Conservation (phyloP, 2,329 filamentous ascomycete species). For the Cercospora brassicicola region DNA sequence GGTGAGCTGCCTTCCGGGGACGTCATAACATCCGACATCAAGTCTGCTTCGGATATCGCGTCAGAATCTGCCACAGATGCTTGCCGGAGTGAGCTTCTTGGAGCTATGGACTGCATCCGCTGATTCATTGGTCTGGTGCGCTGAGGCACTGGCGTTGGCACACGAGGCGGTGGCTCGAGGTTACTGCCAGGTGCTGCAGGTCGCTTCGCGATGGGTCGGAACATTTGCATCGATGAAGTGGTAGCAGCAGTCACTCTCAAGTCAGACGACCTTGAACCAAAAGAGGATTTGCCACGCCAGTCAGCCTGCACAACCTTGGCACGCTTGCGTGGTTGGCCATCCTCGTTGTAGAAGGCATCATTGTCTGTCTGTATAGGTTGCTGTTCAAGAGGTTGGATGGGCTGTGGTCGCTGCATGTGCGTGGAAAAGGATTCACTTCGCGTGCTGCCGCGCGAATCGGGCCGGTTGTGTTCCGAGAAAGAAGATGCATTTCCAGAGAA, state of each 20-base stretch:
- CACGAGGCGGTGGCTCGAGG: slow-evolving; percentile 71
- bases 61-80: slow-evolving; percentile 36
- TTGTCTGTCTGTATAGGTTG: slow-evolving; percentile 25
- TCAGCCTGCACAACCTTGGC: slow-evolving; percentile 74
- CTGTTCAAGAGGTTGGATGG: slow-evolving; percentile 26
- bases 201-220: slow-evolving; percentile 67
- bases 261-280: slow-evolving; percentile 67
- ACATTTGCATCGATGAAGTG: slow-evolving; percentile 79
- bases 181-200: slow-evolving; percentile 54
- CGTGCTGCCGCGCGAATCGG: slow-evolving; percentile 37
- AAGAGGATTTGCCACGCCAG: slow-evolving; percentile 68
- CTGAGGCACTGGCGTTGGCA: slow-evolving; percentile 71
- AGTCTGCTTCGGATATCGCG: slow-evolving; percentile 36
- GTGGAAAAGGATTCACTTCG: slow-evolving; percentile 37
- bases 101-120: slow-evolving; percentile 33
- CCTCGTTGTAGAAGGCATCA: slow-evolving; percentile 43
- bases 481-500: slow-evolving; percentile 33
- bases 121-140: slow-evolving; percentile 41
- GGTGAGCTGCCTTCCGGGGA: slow-evolving; percentile 53
- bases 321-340: slow-evolving; percentile 69
- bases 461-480: slow-evolving; percentile 36
- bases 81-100: slow-evolving; percentile 35
- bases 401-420: slow-evolving; percentile 28
- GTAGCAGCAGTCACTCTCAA: slow-evolving; percentile 88
- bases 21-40: slow-evolving; percentile 46